Evolutionary conservation across 495 filamentous ascomycete species (phyloP).

Genomic region (Pyronema omphalodes): DNA sequence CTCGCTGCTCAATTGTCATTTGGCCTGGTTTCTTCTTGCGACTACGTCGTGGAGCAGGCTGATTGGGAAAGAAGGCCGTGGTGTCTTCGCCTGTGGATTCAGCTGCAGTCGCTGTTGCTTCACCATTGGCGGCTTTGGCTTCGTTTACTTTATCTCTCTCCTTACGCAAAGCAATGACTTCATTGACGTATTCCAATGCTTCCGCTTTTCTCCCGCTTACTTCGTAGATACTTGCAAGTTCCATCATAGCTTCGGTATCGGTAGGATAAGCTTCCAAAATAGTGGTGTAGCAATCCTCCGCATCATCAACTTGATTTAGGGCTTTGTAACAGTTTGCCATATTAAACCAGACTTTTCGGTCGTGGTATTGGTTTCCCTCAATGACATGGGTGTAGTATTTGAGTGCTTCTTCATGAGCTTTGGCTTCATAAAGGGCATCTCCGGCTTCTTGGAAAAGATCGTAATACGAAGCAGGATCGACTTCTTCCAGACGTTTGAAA

Average conservation of each 20-base stretch:
- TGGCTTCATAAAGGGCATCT: constrained; percentile 41
- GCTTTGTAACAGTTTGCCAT: constrained; percentile 55
- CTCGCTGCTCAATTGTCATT: constrained; percentile 15
- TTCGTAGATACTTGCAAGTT: constrained; percentile 67
- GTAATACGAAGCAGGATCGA: constrained; percentile 37
- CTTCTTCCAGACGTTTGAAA: constrained; percentile 23
- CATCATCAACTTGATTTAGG: constrained; percentile 42
- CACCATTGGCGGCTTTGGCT: constrained; percentile 1
- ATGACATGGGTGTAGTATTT: constrained; percentile 55
- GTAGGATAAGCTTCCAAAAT: constrained; percentile 49
- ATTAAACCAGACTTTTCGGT: constrained; percentile 45
- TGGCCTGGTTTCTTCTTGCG: constrained; percentile 14
- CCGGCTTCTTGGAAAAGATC: constrained; percentile 63
- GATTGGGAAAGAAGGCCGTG: constrained; percentile 26
- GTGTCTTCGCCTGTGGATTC: constrained; percentile 14
- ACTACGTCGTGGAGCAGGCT: constrained; percentile 13
- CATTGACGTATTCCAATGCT: constrained; percentile 53
- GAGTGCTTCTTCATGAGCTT: constrained; percentile 43
- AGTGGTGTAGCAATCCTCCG: constrained; percentile 54
- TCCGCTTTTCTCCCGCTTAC: constrained; percentile 46
- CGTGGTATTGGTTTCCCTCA: constrained; percentile 35
- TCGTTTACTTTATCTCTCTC: constrained; percentile 25
- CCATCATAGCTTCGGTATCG: constrained; percentile 52
- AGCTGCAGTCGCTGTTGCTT: constrained; percentile 1
- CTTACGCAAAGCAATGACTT: constrained; percentile 44